These are phyloP conservation scores for Trypanosoma avium DNA, from an alignment of 208 protist genomes.

Conservation along the genomic window DNA sequence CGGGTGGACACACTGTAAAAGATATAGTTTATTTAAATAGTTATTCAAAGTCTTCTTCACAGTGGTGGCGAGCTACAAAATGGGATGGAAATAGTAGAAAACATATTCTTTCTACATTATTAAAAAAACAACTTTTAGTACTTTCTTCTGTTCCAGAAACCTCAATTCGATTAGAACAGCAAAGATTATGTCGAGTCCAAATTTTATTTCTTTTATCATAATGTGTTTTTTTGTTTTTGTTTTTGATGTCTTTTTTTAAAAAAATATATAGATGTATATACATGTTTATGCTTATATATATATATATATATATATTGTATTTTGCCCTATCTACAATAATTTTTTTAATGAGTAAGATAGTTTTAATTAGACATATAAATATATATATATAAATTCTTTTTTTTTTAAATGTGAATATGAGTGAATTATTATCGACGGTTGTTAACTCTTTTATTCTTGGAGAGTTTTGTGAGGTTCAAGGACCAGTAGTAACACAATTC, in stretches of 20 bases:
- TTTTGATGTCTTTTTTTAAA: background rate
- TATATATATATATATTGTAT: background rate
- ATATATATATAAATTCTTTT: background rate
- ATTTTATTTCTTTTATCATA: conserved; percentile 46
- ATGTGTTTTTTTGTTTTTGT: background rate
- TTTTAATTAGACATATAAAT: too few relatives aligned
- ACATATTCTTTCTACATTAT: conserved; percentile 38
- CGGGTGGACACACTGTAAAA: conserved; percentile 28
- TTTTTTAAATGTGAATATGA: background rate
- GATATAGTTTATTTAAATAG: conserved; percentile 29
- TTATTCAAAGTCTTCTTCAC: conserved; percentile 18
- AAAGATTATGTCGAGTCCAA: conserved; percentile 42
- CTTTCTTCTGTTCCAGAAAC: conserved; percentile 8
- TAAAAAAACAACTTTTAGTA: conserved; percentile 40
- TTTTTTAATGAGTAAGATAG: too few relatives aligned
- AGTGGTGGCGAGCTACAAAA: conserved; percentile 32
- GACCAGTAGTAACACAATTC: conserved; percentile 7
- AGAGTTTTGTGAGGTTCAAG: conserved; percentile 18
- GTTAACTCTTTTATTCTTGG: background rate
- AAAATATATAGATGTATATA: background rate
- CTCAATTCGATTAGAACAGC: background rate
- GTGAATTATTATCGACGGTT: conserved; percentile 4
- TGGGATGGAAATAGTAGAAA: conserved; percentile 33
- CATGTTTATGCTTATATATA: background rate
- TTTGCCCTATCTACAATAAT: too few relatives aligned